These are phyloP conservation scores for Abrus precatorius DNA, from an alignment of 306 rosid genomes.

Conservation along the genomic window DNA sequence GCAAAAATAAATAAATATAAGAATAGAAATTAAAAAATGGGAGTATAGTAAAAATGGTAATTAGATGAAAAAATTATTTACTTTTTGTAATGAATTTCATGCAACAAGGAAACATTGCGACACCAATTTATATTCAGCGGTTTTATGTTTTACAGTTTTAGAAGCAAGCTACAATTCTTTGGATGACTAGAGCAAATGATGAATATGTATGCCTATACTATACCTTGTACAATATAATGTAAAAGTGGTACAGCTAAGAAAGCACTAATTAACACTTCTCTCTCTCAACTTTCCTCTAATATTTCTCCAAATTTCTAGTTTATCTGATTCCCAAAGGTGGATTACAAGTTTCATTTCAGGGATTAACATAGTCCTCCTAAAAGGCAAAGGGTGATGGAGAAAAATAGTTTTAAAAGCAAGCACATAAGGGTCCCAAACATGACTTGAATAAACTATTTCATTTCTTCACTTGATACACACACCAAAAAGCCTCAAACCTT, in stretches of 20 bases:
- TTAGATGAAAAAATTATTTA: too few species aligned
- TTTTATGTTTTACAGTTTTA: background rate
- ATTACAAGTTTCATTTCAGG: conserved; percentile 15
- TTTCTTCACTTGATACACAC: conserved; percentile 46
- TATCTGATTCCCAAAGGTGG: conserved; percentile 3
- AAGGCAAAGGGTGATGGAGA: background rate
- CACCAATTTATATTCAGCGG: background rate
- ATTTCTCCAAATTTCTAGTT: background rate
- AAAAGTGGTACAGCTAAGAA: conserved; percentile 10
- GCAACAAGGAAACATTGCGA: background rate
- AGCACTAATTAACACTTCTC: background rate
- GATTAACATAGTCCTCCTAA: background rate
- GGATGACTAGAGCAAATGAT: background rate
- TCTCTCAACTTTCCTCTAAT: background rate
- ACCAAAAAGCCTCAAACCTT: conserved; percentile 58
- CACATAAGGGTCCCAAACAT: background rate
- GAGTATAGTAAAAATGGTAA: too few species aligned
- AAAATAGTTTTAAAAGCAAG: background rate
- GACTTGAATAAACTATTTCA: background rate
- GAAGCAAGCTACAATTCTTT: background rate
- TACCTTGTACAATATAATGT: background rate
- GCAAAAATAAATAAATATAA: too few species aligned
- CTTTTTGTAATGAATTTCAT: background rate
- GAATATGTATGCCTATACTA: background rate
- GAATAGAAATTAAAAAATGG: too few species aligned